Percentiles rank a stretch among this genome's conserved stretches.
phyloP scores from a whole-genome alignment of 2,329 filamentous ascomycete species.

The Colletotrichum tofieldiae region DNA sequence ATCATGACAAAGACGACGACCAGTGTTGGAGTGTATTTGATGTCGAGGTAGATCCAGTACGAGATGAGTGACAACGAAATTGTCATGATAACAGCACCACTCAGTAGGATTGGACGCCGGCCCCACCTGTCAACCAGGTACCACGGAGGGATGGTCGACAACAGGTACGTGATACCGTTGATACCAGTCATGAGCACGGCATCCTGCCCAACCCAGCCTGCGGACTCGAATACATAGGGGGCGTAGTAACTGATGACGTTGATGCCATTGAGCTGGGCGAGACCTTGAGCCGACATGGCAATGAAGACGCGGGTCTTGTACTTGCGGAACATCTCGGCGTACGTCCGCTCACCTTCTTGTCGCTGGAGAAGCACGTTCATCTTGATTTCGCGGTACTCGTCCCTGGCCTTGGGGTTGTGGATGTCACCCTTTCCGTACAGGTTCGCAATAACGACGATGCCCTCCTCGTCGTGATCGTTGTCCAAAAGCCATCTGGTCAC shows the following conservation, averaged over 20 bases:
- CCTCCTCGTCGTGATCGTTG: constrained; percentile 98
- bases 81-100: constrained; percentile 90
- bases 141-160: constrained; percentile 96
- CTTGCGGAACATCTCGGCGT: constrained; percentile 93
- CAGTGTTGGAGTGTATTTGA: constrained; percentile 82
- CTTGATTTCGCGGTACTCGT: constrained; percentile 99
- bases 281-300: constrained; percentile 96
- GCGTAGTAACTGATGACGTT: constrained; percentile 99
- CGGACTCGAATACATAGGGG: constrained; percentile 94
- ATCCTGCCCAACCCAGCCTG: constrained; percentile 92
- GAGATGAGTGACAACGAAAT: constrained; percentile 91
- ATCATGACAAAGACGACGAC: constrained; percentile 98
- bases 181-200: constrained; percentile 98
- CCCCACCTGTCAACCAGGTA: constrained; percentile 96
- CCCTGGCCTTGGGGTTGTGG: constrained; percentile 90
- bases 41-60: constrained; percentile 94
- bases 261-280: constrained; percentile 98
- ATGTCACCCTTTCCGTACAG: constrained; percentile 97
- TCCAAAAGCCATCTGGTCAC: constrained; percentile 89
- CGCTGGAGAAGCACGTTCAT: constrained; percentile 95
- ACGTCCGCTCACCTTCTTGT: constrained; percentile 94
- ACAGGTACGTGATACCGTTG: constrained; percentile 90
- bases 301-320: constrained; percentile 96
- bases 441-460: constrained; percentile 98
- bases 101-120: constrained; percentile 89